These are phyloP conservation scores for Dorcoceras hygrometricum DNA, from an alignment of 257 asterid genomes.

Conservation along the genomic window DNA sequence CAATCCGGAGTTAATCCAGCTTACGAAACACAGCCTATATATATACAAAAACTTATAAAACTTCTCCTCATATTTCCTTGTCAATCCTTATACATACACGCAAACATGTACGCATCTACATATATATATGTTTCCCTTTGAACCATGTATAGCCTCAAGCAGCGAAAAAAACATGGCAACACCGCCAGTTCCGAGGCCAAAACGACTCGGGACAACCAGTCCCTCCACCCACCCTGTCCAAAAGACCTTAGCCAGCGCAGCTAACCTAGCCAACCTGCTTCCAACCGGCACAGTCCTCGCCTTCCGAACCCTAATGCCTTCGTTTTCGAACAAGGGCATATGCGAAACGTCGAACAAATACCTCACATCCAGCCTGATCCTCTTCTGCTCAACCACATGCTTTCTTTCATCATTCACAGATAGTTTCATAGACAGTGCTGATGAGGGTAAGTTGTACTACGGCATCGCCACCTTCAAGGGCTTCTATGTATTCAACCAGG, in stretches of 20 bases:
- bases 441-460: constrained; percentile 36
- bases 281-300: constrained; percentile 70
- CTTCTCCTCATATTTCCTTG: neutral
- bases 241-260: constrained; percentile 53
- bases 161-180: neutral
- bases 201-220: neutral
- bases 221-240: constrained; percentile 24
- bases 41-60: constrained; percentile 9
- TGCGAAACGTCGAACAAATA: constrained; percentile 41
- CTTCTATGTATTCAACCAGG: constrained; percentile 37
- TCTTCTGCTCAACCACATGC: constrained; percentile 39
- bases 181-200: neutral
- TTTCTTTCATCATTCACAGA: constrained; percentile 58
- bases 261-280: constrained; percentile 62
- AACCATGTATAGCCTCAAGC: neutral
- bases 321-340: constrained; percentile 53
- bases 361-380: constrained; percentile 36
- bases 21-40: no score
- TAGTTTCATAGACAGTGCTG: constrained; percentile 34
- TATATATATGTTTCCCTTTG: neutral
- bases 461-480: constrained; percentile 59
- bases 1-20: no score
- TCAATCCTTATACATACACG: neutral
- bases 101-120: neutral
- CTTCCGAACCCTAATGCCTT: constrained; percentile 49